phyloP scores from a whole-genome alignment of 2,329 filamentous ascomycete genomes.

The Ophiostoma sp. region DNA sequence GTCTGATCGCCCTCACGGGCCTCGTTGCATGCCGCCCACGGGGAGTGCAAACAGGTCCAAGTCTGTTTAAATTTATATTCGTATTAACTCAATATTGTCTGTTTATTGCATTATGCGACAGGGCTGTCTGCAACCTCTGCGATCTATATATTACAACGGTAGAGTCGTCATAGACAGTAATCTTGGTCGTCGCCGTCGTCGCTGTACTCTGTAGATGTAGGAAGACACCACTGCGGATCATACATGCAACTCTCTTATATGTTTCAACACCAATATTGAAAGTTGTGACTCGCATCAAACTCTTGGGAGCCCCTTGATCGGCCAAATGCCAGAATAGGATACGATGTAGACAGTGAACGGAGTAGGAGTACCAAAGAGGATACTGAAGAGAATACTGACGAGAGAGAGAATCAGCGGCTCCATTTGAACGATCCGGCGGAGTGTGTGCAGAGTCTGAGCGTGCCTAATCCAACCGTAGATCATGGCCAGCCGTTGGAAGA shows the following conservation, averaged over 20 bases:
- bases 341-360: background rate
- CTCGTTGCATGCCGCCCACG: background rate
- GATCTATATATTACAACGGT: background rate
- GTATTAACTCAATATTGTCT: background rate
- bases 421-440: background rate
- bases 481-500: background rate
- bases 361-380: too few relatives aligned
- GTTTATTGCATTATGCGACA: slow-evolving; percentile 12
- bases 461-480: background rate
- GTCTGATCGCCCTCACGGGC: background rate
- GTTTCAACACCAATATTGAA: background rate
- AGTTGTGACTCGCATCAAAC: slow-evolving; percentile 2
- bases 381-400: background rate
- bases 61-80: too few relatives aligned
- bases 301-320: slow-evolving; percentile 5
- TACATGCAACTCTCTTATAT: background rate
- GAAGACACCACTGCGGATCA: background rate
- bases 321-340: background rate
- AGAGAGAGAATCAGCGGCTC: background rate
- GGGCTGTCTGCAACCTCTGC: background rate
- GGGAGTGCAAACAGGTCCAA: too few relatives aligned
- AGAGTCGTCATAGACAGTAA: background rate
- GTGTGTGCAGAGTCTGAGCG: background rate
- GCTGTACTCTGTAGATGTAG: background rate
- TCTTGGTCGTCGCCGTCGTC: too few relatives aligned